phyloP scores from a whole-genome alignment of 768 basidiomycete species.

The Auriculariales sp. region DNA sequence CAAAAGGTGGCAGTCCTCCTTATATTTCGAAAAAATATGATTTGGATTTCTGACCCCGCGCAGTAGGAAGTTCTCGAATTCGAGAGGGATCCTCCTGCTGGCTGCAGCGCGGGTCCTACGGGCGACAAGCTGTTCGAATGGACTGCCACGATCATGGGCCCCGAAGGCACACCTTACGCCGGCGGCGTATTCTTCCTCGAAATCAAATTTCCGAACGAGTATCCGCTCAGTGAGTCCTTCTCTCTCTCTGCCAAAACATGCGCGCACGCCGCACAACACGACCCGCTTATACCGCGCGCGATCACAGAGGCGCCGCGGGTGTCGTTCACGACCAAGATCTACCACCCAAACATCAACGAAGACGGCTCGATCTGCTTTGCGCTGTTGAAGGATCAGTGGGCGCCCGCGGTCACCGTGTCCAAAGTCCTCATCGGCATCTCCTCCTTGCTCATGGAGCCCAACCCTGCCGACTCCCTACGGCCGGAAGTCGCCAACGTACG shows the following conservation, averaged over 20 bases:
- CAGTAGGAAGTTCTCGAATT: constrained; percentile 94
- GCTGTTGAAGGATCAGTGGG: constrained; percentile 98
- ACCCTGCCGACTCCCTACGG: constrained; percentile 96
- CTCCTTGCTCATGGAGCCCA: constrained; percentile 98
- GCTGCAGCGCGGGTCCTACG: constrained; percentile 95
- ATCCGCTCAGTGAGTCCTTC: too few relatives aligned
- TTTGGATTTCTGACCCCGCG: neutral
- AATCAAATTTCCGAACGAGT: constrained; percentile 89
- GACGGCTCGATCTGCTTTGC: constrained; percentile 98
- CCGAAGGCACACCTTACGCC: constrained; percentile 90
- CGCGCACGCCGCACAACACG: too few relatives aligned
- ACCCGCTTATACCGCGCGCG: too few relatives aligned
- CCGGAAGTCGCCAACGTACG: constrained; percentile 84
- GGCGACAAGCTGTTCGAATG: constrained; percentile 98
- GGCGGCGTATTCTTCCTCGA: constrained; percentile 98
- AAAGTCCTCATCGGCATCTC: constrained; percentile 98
- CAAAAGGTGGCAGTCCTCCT: too few relatives aligned
- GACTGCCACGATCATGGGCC: constrained; percentile 99
- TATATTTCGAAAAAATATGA: too few relatives aligned
- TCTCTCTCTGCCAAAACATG: too few relatives aligned
- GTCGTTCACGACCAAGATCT: constrained; percentile 98
- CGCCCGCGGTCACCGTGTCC: constrained; percentile 93
- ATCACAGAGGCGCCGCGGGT: constrained; percentile 99
- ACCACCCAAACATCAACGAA: constrained; percentile 99
- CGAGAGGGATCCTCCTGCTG: constrained; percentile 96